A percentile compares a stretch with the other conserved stretches of the same genome.
Conservation (phyloP, 352 stramenopile species). For the Globisporangium barbulae region DNA sequence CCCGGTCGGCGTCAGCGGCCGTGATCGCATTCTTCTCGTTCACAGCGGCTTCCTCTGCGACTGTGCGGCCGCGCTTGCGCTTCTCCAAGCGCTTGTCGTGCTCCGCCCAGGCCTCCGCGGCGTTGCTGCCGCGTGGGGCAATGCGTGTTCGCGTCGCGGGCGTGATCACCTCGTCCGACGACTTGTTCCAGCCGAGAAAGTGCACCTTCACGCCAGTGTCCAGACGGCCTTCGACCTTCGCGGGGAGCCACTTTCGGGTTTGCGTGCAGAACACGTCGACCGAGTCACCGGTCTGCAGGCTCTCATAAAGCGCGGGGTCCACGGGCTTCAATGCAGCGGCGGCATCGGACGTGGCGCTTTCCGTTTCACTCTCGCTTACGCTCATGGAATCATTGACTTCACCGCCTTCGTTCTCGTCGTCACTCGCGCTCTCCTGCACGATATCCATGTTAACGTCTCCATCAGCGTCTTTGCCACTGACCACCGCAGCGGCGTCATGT, state of each 20-base stretch:
- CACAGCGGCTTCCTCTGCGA: constrained; percentile 16
- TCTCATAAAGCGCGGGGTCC: constrained; percentile 9
- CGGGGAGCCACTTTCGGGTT: constrained; percentile 54
- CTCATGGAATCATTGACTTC: background rate
- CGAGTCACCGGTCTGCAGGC: constrained; percentile 32
- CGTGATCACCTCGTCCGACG: constrained; percentile 47
- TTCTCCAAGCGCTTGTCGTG: constrained; percentile 48
- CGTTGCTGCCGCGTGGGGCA: constrained; percentile 34
- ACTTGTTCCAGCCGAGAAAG: constrained; percentile 68
- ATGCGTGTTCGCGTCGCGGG: constrained; percentile 31
- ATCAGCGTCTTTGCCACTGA: background rate
- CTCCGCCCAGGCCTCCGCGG: constrained; percentile 33
- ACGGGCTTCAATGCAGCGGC: background rate
- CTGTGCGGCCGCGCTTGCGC: constrained; percentile 23
- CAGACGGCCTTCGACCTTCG: constrained; percentile 41
- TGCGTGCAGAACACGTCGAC: constrained; percentile 59
- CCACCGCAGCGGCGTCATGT: background rate
- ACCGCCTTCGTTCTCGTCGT: background rate
- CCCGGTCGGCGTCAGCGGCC: background rate
- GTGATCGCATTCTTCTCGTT: constrained; percentile 4
- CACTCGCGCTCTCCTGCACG: constrained; percentile 1
- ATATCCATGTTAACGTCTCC: constrained; percentile 9
- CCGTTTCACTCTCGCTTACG: background rate
- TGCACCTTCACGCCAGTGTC: constrained; percentile 40
- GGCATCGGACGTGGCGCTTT: background rate